These are phyloP conservation scores for Fusarium continuum DNA, from an alignment of 2,329 filamentous ascomycete genomes.

Conservation along the genomic window DNA sequence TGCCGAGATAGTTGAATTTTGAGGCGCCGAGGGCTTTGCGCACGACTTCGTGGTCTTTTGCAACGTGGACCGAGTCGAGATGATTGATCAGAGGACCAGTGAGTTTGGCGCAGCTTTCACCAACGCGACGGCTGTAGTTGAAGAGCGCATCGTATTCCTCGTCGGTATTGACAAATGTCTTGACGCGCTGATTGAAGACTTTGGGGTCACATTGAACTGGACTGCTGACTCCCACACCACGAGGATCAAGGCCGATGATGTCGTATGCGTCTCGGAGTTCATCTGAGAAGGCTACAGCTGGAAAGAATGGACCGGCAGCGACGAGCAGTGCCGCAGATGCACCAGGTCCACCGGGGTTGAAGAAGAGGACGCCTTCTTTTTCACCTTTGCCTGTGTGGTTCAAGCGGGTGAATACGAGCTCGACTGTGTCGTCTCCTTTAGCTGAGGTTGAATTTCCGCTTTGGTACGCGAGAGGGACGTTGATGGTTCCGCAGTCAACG, in stretches of 20 bases:
- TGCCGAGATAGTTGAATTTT: slow-evolving; percentile 48
- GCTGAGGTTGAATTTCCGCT: slow-evolving; percentile 20
- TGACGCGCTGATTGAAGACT: slow-evolving; percentile 32
- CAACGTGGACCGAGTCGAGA: slow-evolving; percentile 37
- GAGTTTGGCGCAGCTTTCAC: slow-evolving; percentile 36
- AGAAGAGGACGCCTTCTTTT: slow-evolving; percentile 28
- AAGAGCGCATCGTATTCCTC: slow-evolving; percentile 16
- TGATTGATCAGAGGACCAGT: slow-evolving; percentile 38
- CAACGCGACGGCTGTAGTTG: slow-evolving; percentile 25
- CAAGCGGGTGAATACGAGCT: slow-evolving; percentile 7
- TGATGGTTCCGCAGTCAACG: slow-evolving; percentile 31
- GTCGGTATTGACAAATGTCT: slow-evolving; percentile 14
- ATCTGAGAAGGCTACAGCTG: slow-evolving; percentile 16
- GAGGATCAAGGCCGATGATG: slow-evolving; percentile 55
- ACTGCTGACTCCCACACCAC: slow-evolving; percentile 54
- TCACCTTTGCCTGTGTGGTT: slow-evolving; percentile 29
- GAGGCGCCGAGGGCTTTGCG: slow-evolving; percentile 33
- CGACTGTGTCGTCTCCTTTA: slow-evolving; percentile 17
- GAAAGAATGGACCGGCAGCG: slow-evolving; percentile 13
- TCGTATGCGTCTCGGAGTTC: slow-evolving; percentile 47
- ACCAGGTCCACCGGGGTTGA: slow-evolving; percentile 39
- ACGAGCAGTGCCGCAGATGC: slow-evolving; percentile 10
- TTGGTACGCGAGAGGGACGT: slow-evolving; percentile 31
- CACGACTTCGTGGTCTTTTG: slow-evolving; percentile 38
- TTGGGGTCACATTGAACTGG: slow-evolving; percentile 51